Evolutionary conservation across 805 yeast species (phyloP), one percentile per base, ranked within the genome.

Genomic region (Myxozyma nipponensis): DNA sequence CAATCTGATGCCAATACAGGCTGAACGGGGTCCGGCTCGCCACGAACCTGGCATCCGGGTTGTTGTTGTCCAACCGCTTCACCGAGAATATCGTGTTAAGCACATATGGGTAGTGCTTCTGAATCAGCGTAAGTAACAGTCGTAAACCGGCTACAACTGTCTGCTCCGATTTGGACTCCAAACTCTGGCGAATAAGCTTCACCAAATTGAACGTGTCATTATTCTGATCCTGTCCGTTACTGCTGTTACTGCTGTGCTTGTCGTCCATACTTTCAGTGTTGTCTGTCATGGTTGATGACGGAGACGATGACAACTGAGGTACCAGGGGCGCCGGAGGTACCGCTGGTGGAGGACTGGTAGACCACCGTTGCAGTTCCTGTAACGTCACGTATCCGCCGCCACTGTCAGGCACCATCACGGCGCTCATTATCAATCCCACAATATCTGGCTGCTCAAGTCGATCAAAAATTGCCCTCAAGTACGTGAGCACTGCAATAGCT

Each of bases 81-180:
- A 54, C 56, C 9, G 39, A 35, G 19, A 59, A 46, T 3, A 58
- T 35, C 13, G 58, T 42, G 21, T 49, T 39, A 10, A 49, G 44
- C 17, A 59, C n/a, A 37, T 60, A 59, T 4, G 67, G 66, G 44
- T 59, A 63, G 40, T 60, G 64, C 30, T 56, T 62, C 25, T 55
- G 48, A 7, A 60, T 35, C 22, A 64, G 52, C 4, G 56, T 51
- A 13, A 61, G 55, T n/a, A 62, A 30, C 3, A 63, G 59, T 25
- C 61, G 59, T 7, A 63, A 40, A 6, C 53, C 49, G 18, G 63
- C 57, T 3, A 51, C 50, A 13, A 55, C 40, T 2, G 53, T 49
- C 36, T 51, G 53, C n/a, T 49, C 52, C 17, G 55, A 49, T 2
- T 39, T 15, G 3, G 62, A 46, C 15, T 61, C 56, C 7, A 63